A percentile compares a stretch with the other conserved stretches of the same genome.
phyloP scores from a whole-genome alignment of 805 yeast genomes.

The Metschnikowia borealis region DNA sequence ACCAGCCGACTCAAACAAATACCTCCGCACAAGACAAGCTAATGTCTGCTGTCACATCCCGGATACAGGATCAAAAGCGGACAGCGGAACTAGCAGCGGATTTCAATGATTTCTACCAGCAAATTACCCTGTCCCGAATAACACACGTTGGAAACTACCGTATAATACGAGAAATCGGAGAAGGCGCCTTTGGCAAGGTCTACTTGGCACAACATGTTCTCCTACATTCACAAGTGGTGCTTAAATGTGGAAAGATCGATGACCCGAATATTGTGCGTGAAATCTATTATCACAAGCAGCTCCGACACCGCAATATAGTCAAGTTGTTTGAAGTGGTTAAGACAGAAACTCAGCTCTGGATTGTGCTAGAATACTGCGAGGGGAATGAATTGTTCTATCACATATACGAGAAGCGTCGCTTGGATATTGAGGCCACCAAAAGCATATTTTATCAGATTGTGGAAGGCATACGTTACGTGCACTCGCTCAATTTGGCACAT shows the following conservation, averaged over 20 bases:
- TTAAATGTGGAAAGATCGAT: conserved; percentile 71
- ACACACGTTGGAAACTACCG: conserved; percentile 77
- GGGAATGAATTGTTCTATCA: conserved; percentile 73
- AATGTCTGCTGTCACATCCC: conserved; percentile 14
- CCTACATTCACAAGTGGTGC: conserved; percentile 69
- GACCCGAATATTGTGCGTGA: conserved; percentile 90
- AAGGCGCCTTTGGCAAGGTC: conserved; percentile 90
- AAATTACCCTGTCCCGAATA: conserved; percentile 43
- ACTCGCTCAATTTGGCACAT: conserved; percentile 73
- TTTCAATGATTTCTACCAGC: conserved; percentile 53
- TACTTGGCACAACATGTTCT: conserved; percentile 78
- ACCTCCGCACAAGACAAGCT: conserved; percentile 2
- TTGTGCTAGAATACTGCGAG: conserved; percentile 87
- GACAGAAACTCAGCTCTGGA: conserved; percentile 76
- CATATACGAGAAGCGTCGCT: conserved; percentile 48
- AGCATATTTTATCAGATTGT: conserved; percentile 60
- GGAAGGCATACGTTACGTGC: conserved; percentile 69
- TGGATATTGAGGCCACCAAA: conserved; percentile 49
- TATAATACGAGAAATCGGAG: conserved; percentile 73
- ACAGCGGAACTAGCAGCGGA: conserved; percentile 58
- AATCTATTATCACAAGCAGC: conserved; percentile 80
- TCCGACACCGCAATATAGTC: conserved; percentile 80
- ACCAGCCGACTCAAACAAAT: neutral
- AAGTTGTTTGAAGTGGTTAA: conserved; percentile 80
- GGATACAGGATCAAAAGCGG: conserved; percentile 33